phyloP scores from a whole-genome alignment of 2,329 filamentous ascomycete genomes.

The Orbilia javanica region DNA sequence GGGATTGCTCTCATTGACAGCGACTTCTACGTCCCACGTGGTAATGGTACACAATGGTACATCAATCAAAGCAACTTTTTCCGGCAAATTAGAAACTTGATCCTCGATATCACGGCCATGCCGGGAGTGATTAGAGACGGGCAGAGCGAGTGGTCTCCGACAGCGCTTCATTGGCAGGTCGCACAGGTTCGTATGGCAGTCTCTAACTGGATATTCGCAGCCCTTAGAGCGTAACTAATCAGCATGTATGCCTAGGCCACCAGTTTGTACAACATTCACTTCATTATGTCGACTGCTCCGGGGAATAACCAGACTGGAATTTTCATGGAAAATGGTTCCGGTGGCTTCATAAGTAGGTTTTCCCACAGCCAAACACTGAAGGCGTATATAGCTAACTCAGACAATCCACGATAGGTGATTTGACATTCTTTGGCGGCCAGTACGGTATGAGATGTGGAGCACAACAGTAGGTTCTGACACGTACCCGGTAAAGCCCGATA shows the following conservation, averaged over 20 bases:
- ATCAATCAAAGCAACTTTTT: slow-evolving; percentile 67
- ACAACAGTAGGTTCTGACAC: slow-evolving; percentile 8
- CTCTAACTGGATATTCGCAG: background rate
- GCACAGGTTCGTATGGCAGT: too few relatives aligned
- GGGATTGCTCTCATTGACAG: background rate
- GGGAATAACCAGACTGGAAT: slow-evolving; percentile 8
- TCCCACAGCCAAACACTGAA: too few relatives aligned
- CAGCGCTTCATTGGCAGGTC: slow-evolving; percentile 66
- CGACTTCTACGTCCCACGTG: slow-evolving; percentile 64
- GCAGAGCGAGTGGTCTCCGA: background rate
- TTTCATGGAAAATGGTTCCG: slow-evolving; percentile 69
- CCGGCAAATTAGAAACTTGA: slow-evolving; percentile 72
- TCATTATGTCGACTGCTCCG: background rate
- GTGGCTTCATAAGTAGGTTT: too few relatives aligned
- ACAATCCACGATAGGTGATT: too few relatives aligned
- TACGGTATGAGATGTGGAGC: slow-evolving; percentile 65
- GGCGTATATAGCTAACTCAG: too few relatives aligned
- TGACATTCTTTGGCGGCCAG: slow-evolving; percentile 72
- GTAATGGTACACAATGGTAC: slow-evolving; percentile 65
- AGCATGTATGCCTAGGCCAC: slow-evolving; percentile 67
- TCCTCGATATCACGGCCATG: slow-evolving; percentile 71
- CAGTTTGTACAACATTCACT: slow-evolving; percentile 67
- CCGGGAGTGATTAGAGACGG: too few relatives aligned
- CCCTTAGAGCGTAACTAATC: too few relatives aligned
- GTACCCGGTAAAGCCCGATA: too few relatives aligned